A percentile compares a stretch with the other conserved stretches of the same genome.
phyloP scores from a whole-genome alignment of 108 stramenopile genomes.

The Nitzschia palea region DNA sequence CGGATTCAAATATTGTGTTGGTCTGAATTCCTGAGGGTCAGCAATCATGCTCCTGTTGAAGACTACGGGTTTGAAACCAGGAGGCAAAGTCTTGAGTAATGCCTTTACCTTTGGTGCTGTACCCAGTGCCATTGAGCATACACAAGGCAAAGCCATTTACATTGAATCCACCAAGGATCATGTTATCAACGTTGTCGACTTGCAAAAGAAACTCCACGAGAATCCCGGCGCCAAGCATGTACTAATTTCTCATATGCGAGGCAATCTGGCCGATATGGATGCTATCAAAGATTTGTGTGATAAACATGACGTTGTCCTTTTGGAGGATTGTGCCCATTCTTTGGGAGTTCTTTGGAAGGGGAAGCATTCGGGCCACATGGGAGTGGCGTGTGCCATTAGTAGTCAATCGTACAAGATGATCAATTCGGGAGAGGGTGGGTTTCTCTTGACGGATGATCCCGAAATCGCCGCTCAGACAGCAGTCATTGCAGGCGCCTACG shows the following conservation, averaged over 20 bases:
- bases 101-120: constrained; percentile 92
- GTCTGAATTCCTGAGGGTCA: constrained; percentile 84
- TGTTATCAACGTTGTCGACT: constrained; percentile 78
- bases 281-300: constrained; percentile 72
- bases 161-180: constrained; percentile 80
- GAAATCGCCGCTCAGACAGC: constrained; percentile 74
- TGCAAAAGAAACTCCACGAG: constrained; percentile 74
- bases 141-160: constrained; percentile 84
- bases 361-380: constrained; percentile 85
- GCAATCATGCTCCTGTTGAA: constrained; percentile 86
- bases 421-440: constrained; percentile 92
- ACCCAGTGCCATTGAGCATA: constrained; percentile 82
- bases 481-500: constrained; percentile 88
- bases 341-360: constrained; percentile 80
- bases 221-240: constrained; percentile 79
- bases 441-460: constrained; percentile 78
- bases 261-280: constrained; percentile 90
- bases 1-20: constrained; percentile 83
- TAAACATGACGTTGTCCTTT: constrained; percentile 57
- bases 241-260: constrained; percentile 92
- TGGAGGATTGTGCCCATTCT: constrained; percentile 91
- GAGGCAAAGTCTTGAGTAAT: constrained; percentile 86
- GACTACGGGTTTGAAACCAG: constrained; percentile 71
- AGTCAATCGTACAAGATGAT: constrained; percentile 91
- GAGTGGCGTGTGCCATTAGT: constrained; percentile 65